A percentile compares a stretch with the other conserved stretches of the same genome.
These are phyloP conservation scores for Pinus tabuliformis DNA, from an alignment of 75 land plant species.

Conservation along the genomic window DNA sequence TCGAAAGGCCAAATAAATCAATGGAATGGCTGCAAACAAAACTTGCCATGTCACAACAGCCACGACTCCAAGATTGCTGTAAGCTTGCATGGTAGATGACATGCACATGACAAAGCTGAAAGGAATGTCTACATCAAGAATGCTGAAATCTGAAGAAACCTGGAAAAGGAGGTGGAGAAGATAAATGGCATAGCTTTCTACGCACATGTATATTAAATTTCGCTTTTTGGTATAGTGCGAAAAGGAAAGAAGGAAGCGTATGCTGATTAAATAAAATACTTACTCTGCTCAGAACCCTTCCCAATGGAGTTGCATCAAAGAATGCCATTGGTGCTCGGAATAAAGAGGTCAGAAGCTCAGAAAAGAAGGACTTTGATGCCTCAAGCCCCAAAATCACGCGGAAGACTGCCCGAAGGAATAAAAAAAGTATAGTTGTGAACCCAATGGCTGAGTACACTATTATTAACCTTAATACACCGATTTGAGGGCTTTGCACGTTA, in stretches of 20 bases:
- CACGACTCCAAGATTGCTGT: constrained; percentile 24
- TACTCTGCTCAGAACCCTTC: constrained; percentile 89
- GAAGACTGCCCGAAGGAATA: constrained; percentile 28
- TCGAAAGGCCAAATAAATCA: constrained; percentile 12
- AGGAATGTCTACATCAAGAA: constrained; percentile 35
- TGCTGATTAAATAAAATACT: background rate
- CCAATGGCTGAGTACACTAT: constrained; percentile 55
- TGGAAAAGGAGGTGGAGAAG: constrained; percentile 1
- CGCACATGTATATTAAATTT: background rate
- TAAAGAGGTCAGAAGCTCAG: constrained; percentile 43
- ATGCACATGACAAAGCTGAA: constrained; percentile 11
- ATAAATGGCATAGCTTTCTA: background rate
- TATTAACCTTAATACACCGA: constrained; percentile 46
- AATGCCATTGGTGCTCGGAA: constrained; percentile 92
- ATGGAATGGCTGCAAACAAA: constrained; percentile 29
- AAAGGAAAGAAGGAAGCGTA: background rate
- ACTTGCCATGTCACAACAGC: constrained; percentile 37
- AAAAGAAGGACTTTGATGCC: constrained; percentile 60
- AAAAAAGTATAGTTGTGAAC: constrained; percentile 19
- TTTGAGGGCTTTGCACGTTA: constrained; percentile 44
- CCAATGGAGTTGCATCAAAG: constrained; percentile 85
- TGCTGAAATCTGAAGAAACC: constrained; percentile 31
- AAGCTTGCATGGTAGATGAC: constrained; percentile 6
- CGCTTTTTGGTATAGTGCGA: too few species aligned
- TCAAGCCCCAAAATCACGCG: constrained; percentile 39